These are phyloP conservation scores for Daldinia concentrica DNA, from an alignment of 495 filamentous ascomycete species.

Conservation along the genomic window DNA sequence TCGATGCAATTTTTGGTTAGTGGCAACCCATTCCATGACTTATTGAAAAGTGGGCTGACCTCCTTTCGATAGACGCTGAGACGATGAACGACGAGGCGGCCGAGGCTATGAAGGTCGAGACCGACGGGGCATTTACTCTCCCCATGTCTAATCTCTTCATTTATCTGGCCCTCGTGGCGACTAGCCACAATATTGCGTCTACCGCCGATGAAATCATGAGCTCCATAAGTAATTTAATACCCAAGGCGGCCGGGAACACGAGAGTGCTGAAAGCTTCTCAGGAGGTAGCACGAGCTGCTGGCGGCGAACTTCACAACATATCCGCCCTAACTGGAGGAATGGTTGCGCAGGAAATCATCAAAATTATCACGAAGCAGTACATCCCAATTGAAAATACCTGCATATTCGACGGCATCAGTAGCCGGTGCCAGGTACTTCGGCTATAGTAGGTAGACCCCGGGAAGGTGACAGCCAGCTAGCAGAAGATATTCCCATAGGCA, in stretches of 20 bases:
- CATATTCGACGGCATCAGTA: constrained; percentile 88
- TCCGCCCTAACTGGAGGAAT: constrained; percentile 90
- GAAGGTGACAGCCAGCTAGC: constrained; percentile 27
- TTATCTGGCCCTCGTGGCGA: constrained; percentile 77
- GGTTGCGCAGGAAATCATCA: constrained; percentile 94
- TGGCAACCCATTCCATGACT: constrained; percentile 14
- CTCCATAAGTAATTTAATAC: constrained; percentile 50
- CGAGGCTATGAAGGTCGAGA: constrained; percentile 48
- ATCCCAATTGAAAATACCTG: constrained; percentile 93
- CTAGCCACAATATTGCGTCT: constrained; percentile 53
- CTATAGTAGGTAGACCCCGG: constrained; percentile 46
- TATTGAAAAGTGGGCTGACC: constrained; percentile 18
- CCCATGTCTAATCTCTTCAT: constrained; percentile 77
- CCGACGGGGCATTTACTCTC: constrained; percentile 47
- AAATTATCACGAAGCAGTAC: constrained; percentile 96
- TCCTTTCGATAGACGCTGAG: constrained; percentile 42
- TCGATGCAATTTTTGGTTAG: constrained; percentile 46
- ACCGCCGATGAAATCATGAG: constrained; percentile 58
- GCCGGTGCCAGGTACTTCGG: constrained; percentile 76
- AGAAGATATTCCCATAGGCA: constrained; percentile 44
- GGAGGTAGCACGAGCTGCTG: constrained; percentile 78
- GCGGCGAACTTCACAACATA: constrained; percentile 93
- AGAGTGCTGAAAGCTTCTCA: constrained; percentile 63
- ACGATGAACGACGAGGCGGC: constrained; percentile 55
- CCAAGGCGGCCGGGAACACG: constrained; percentile 56